These are phyloP conservation scores for Thecaphora thlaspeos DNA, from an alignment of 1,284 basidiomycete genomes.

Conservation along the genomic window DNA sequence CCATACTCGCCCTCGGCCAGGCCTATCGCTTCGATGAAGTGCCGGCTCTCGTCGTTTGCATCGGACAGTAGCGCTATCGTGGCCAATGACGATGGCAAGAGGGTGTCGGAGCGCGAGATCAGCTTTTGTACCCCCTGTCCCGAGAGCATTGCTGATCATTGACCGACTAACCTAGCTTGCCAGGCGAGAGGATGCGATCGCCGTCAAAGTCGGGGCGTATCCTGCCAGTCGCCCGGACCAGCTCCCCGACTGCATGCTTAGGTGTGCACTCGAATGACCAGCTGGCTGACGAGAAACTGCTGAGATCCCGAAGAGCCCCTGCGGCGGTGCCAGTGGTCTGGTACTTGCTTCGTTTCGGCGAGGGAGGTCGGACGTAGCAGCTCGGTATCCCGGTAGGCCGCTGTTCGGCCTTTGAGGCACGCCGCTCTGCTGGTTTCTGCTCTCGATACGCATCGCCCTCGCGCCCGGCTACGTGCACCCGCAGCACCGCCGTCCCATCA, in stretches of 20 bases:
- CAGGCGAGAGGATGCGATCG: background rate
- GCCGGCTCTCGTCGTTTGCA: slow-evolving; percentile 16
- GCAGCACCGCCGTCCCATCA: slow-evolving; percentile 33
- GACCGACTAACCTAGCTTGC: background rate
- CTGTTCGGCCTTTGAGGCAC: background rate
- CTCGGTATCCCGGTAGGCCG: slow-evolving; percentile 14
- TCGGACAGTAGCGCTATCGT: slow-evolving; percentile 6
- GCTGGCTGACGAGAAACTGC: background rate
- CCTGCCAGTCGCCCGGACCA: background rate
- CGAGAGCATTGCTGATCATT: background rate
- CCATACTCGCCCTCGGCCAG: slow-evolving; percentile 1
- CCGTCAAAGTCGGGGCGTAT: background rate
- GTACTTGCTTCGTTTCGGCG: background rate
- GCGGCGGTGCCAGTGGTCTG: background rate
- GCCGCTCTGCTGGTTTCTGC: background rate
- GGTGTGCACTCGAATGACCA: background rate
- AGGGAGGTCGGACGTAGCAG: slow-evolving; percentile 24
- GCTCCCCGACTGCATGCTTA: slow-evolving; percentile 1
- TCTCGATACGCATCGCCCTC: background rate
- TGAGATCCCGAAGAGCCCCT: too few species aligned
- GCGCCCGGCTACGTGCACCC: slow-evolving; percentile 9
- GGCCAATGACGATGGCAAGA: background rate
- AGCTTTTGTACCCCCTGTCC: too few species aligned
- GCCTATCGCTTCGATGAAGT: slow-evolving; percentile 17
- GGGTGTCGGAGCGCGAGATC: too few species aligned